Base-by-base conservation (phyloP, 805 yeast genomes). In the Saccharomycodes ludwigii region DNA sequence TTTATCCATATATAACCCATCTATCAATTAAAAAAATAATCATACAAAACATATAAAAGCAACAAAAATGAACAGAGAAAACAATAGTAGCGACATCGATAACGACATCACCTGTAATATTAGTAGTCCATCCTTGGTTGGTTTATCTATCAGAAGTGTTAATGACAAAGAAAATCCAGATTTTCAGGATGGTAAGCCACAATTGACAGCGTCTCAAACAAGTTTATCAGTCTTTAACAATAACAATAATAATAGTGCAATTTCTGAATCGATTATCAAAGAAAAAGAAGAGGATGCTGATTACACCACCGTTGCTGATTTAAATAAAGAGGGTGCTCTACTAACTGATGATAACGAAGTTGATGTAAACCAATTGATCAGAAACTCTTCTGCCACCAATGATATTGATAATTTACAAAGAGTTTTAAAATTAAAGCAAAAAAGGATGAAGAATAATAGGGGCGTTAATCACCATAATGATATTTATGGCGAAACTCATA, bases 251-350 rank as follows among this genome's bases (percentile, higher is more conserved):
- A n/a, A n/a, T n/a, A n/a, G n/a, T n/a, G n/a, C n/a, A n/a, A n/a
- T n/a, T n/a, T n/a, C n/a, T n/a, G n/a, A n/a, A n/a, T 35, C 36
- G 9, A 21, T 34, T 9, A 34, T 36, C 17, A 28, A 31, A 10
- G 34, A 34, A 25, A 24, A 29, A 6, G 32, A 32, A 23, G 26
- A 25, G 14, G 21, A 31, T 6, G 28, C 33, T 12, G 36, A 46
- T 12, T 50, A 51, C 35, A 44, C 56, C 5, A 42, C 51, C 7
- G 54, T 54, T 7, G 56, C 45, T 18, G 57, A 54, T 17, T 40
- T 54, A 38, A 51, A 47, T 23, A 50, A 47, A 24, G 57, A 50
- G 33, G 59, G 59, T 8, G 58, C 58, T 11, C 38, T 54, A 27
- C 33, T 54, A 31, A 52, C 52, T 18, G 58, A 54, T 35, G 59